Percentiles rank a stretch among this genome's conserved stretches.
These are phyloP conservation scores for Chenopodium album DNA, from an alignment of 148 eudicot genomes.

Conservation along the genomic window DNA sequence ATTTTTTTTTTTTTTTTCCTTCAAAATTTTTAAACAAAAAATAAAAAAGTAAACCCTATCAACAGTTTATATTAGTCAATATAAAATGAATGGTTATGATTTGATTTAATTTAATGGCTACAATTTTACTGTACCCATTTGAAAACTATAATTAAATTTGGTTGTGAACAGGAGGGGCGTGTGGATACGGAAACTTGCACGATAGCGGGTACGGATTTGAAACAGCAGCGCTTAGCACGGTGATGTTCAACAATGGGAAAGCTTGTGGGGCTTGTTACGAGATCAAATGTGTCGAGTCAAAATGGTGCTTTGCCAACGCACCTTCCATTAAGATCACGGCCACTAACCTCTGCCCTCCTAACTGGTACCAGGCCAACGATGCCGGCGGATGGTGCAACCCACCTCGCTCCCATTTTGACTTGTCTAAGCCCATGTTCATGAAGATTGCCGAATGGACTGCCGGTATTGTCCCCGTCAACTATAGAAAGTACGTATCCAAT, in stretches of 20 bases:
- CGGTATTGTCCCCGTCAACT: slow-evolving; percentile 49
- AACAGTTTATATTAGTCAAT: too few relatives aligned
- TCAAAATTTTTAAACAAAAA: too few relatives aligned
- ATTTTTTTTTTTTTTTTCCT: too few relatives aligned
- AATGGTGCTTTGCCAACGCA: slow-evolving; percentile 30
- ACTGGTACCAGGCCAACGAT: slow-evolving; percentile 36
- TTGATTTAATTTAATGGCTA: too few relatives aligned
- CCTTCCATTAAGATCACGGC: slow-evolving; percentile 40
- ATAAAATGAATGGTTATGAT: too few relatives aligned
- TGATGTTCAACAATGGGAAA: slow-evolving; percentile 42
- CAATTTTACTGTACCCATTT: too few relatives aligned
- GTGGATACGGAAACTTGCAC: slow-evolving; percentile 45
- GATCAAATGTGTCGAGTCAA: slow-evolving; percentile 35
- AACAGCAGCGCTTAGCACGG: slow-evolving; percentile 47
- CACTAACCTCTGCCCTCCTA: slow-evolving; percentile 53
- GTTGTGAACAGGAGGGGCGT: slow-evolving; percentile 39
- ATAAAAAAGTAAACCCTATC: too few relatives aligned
- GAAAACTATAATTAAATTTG: background rate
- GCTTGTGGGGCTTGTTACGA: slow-evolving; percentile 47
- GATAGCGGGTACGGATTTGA: slow-evolving; percentile 33
- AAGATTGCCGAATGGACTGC: slow-evolving; percentile 38
- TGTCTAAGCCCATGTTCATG: slow-evolving; percentile 44
- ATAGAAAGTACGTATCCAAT: slow-evolving; percentile 29
- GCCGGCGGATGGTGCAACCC: slow-evolving; percentile 61
- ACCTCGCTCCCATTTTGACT: slow-evolving; percentile 46